phyloP scores from a whole-genome alignment of 2,329 filamentous ascomycete genomes.

The Orbilia brochopaga region DNA sequence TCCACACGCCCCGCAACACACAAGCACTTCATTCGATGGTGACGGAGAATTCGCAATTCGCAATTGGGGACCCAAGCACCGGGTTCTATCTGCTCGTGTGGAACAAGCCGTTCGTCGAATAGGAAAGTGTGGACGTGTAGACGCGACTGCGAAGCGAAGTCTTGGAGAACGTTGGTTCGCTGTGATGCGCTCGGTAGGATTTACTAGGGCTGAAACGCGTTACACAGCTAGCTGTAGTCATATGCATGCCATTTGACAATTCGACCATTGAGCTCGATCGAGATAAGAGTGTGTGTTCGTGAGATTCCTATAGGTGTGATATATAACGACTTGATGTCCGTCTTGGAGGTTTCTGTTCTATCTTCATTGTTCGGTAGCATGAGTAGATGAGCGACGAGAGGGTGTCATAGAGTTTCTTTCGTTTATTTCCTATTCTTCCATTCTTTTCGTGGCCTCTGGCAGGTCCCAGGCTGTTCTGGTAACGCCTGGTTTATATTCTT shows the following conservation, averaged over 20 bases:
- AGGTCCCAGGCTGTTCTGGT: conserved; percentile 3
- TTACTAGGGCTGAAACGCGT: no score
- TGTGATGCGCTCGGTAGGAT: no score
- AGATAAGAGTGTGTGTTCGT: no score
- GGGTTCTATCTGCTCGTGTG: conserved; percentile 1
- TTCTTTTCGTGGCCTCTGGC: background rate
- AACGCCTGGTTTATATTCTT: background rate
- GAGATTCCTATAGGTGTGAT: no score
- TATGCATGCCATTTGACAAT: no score
- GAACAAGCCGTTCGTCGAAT: background rate
- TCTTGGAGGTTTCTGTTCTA: background rate
- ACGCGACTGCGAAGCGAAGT: no score
- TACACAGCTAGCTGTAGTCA: no score
- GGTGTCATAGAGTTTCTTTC: background rate
- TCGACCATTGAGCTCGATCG: no score
- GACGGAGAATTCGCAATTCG: background rate
- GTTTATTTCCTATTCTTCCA: background rate
- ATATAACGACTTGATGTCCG: background rate
- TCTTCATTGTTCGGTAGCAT: background rate
- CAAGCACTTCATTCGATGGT: no score
- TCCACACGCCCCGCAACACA: background rate
- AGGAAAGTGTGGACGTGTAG: background rate
- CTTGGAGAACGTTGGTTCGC: no score
- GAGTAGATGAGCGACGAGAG: background rate
- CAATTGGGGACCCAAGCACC: background rate